Evolutionary conservation across 2,329 filamentous ascomycete genomes (phyloP), one percentile per base, ranked within the genome.

Genomic region (Xylariaceae sp.): DNA sequence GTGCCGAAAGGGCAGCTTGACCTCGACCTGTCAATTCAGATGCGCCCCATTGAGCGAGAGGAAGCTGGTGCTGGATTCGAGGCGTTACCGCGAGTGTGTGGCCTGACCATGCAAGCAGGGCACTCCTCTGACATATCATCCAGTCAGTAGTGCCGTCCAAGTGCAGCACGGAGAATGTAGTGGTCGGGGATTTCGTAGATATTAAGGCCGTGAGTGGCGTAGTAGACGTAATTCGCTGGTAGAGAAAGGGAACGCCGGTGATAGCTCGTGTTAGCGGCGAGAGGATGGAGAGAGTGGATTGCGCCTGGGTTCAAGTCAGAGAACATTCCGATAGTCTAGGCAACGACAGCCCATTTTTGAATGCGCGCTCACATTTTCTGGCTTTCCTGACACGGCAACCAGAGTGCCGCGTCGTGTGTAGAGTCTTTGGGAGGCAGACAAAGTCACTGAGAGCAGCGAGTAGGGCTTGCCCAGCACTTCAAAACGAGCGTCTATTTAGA

Each of bases 121-220:
- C 92, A 65, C 90, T 88, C 63, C 90, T 84, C 73, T 97, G 92
- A 5, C 90, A 84, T 7, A 99, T 79, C 80, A 96, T 90, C 93
- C 94, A 99, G 76, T 99, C 94, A 59, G 92, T 87, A 3, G 92
- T 91, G 59, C 94, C 94, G 77, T 99, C 92, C 54, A 99, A 84
- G 72, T 93, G 89, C 30, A 99, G 82, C 6, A 96, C 85, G 10
- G 89, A 87, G 67, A 99, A 92, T 4, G 92, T 92, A 0, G 92
- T 94, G 55, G 88, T 86, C 3, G 90, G 86, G 4, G 91, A 91
- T 73, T 92, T 94, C 23, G 93, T 92, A 35, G 90, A 89, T 67
- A 99, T 88, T 64, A 99, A 79, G 37, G 92, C 92, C 49, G 89
- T 96, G 65, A 97, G 83, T 1, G 94, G 92, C 51, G 87, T 89